Evolutionary conservation across 1,139 yeast species (phyloP).

Genomic region (Suhomyces terraborum): DNA sequence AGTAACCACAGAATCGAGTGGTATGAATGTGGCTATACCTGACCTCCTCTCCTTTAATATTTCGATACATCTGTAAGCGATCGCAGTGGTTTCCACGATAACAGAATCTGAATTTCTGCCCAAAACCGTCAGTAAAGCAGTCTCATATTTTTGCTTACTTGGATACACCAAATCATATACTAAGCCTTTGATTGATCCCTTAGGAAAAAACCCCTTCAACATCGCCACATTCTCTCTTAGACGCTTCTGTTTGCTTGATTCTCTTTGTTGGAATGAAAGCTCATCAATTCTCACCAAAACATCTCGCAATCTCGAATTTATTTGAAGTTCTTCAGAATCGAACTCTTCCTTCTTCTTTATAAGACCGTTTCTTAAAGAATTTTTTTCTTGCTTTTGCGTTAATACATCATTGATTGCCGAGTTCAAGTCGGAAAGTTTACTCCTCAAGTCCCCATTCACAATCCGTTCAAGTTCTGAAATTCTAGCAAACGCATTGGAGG

Average conservation of each 20-base stretch:
- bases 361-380: constrained; percentile 42
- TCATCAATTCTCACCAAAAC: constrained; percentile 67
- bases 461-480: constrained; percentile 36
- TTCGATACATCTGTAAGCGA: constrained; percentile 82
- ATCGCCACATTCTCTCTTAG: constrained; percentile 71
- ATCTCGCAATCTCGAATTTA: constrained; percentile 67
- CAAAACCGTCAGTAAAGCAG: constrained; percentile 75
- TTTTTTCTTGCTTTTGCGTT: constrained; percentile 42
- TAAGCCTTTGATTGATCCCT: constrained; percentile 71
- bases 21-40: constrained; percentile 86
- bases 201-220: constrained; percentile 69
- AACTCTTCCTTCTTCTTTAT: constrained; percentile 49
- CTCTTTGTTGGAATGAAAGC: constrained; percentile 73
- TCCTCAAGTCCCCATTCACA: constrained; percentile 35
- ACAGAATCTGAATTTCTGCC: constrained; percentile 83
- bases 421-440: constrained; percentile 36
- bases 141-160: constrained; percentile 68
- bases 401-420: constrained; percentile 36
- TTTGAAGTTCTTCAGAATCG: constrained; percentile 50
- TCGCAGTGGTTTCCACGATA: constrained; percentile 72
- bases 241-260: constrained; percentile 66
- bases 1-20: constrained; percentile 67
- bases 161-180: constrained; percentile 83
- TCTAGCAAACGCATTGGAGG: constrained; percentile 41
- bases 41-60: constrained; percentile 82